Evolutionary conservation across 1,284 basidiomycete species (phyloP).

Genomic region (Naganishia sp.): DNA sequence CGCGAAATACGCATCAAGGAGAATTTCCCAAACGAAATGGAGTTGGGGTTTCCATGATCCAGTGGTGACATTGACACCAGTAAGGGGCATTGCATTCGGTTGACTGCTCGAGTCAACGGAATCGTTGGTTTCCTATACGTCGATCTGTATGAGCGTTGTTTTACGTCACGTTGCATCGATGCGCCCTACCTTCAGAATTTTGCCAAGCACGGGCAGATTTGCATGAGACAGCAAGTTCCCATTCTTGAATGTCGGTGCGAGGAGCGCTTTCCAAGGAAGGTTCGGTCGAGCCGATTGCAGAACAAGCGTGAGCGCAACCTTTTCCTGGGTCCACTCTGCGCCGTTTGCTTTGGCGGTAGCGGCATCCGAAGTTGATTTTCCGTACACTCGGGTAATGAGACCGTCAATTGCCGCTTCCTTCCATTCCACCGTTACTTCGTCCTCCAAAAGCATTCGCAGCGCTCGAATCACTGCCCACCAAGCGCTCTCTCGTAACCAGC

Average conservation of each 20-base stretch:
- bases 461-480: slow-evolving; percentile 80
- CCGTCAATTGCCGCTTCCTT: slow-evolving; percentile 65
- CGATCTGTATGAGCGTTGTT: neutral
- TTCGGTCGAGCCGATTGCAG: slow-evolving; percentile 64
- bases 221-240: slow-evolving; percentile 63
- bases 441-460: slow-evolving; percentile 62
- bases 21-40: slow-evolving; percentile 87
- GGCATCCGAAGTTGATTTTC: slow-evolving; percentile 52
- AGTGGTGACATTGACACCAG: slow-evolving; percentile 46
- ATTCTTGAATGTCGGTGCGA: slow-evolving; percentile 77
- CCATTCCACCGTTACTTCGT: slow-evolving; percentile 62
- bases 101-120: slow-evolving; percentile 38
- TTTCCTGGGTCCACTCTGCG: slow-evolving; percentile 79
- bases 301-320: slow-evolving; percentile 75
- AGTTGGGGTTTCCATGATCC: slow-evolving; percentile 85
- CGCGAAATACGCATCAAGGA: slow-evolving; percentile 74
- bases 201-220: slow-evolving; percentile 74
- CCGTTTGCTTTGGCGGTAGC: slow-evolving; percentile 48
- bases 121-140: slow-evolving; percentile 46
- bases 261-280: slow-evolving; percentile 68
- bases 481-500: slow-evolving; percentile 87
- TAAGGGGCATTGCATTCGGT: slow-evolving; percentile 38
- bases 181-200: slow-evolving; percentile 69
- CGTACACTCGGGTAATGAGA: slow-evolving; percentile 61
- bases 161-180: neutral